Conservation (phyloP, 2,329 filamentous ascomycete species). For the Cladorrhinum sp. region DNA sequence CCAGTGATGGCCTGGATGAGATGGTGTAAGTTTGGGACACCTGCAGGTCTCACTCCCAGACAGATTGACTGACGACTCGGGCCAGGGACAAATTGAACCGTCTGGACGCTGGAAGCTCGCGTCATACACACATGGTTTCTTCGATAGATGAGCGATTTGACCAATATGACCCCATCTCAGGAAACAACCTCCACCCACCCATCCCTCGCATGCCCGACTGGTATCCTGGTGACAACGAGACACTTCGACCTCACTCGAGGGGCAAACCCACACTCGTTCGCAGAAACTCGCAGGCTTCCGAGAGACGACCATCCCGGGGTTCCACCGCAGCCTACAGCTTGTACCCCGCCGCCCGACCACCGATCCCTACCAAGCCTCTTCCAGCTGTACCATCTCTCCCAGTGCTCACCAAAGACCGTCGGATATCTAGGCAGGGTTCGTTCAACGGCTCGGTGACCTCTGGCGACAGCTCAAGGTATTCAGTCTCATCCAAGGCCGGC, state of each 20-base stretch:
- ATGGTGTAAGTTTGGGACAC: conserved; percentile 12
- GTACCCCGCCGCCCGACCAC: conserved; percentile 23
- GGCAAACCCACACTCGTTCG: conserved; percentile 14
- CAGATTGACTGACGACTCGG: neutral
- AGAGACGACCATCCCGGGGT: conserved; percentile 22
- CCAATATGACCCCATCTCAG: conserved; percentile 8
- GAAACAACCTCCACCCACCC: conserved; percentile 9
- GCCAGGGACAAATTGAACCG: conserved; percentile 10
- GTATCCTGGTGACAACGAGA: conserved; percentile 15
- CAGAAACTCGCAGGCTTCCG: conserved; percentile 23
- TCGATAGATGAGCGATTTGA: conserved; percentile 20
- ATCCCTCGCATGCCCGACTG: conserved; percentile 15
- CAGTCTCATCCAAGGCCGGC: conserved; percentile 19
- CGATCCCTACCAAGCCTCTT: conserved; percentile 23
- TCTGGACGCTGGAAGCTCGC: conserved; percentile 1
- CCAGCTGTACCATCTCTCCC: conserved; percentile 20
- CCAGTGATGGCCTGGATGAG: conserved; percentile 9
- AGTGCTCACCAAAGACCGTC: conserved; percentile 13
- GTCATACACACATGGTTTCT: conserved; percentile 1
- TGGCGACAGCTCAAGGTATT: conserved; percentile 23
- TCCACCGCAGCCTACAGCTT: conserved; percentile 25
- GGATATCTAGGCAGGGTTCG: conserved; percentile 20
- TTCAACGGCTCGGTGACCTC: conserved; percentile 19
- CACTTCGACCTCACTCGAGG: conserved; percentile 18
- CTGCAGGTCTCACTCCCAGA: neutral